Percentiles rank a stretch among this genome's conserved stretches.
Conservation (phyloP, 2,329 filamentous ascomycete genomes). For the Alternaria panax region DNA sequence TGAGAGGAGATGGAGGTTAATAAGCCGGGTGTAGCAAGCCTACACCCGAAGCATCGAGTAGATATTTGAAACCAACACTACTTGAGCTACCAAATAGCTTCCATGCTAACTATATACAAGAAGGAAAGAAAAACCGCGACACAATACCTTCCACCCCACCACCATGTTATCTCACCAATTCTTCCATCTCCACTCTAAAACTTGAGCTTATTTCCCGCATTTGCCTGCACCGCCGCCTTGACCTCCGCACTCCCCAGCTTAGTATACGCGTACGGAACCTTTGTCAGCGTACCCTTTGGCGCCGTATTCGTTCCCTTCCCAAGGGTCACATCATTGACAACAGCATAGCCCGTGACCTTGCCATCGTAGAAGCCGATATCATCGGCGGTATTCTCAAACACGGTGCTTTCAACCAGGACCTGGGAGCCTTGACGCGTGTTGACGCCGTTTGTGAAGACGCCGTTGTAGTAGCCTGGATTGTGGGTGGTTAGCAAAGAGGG, state of each 20-base stretch:
- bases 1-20: fast-evolving
- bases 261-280: constrained; percentile 45
- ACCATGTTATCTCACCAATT: background rate
- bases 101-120: too few species aligned
- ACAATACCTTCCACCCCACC: too few species aligned
- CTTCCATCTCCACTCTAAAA: background rate
- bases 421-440: constrained; percentile 54
- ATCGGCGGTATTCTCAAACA: background rate
- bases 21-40: too few species aligned
- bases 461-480: constrained; percentile 42
- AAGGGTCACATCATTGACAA: constrained; percentile 49
- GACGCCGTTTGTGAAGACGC: constrained; percentile 49
- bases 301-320: constrained; percentile 43
- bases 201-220: background rate
- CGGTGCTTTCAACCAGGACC: constrained; percentile 50
- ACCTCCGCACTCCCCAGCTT: constrained; percentile 18
- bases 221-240: background rate
- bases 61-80: fast-evolving
- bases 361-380: constrained; percentile 45
- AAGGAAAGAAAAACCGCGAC: too few species aligned
- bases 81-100: fast-evolving
- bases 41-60: fast-evolving
- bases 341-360: constrained; percentile 50
- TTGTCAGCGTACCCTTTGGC: constrained; percentile 41
- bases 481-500: too few species aligned